Evolutionary conservation across 345 rosid genomes (phyloP).

Genomic region (Hypericum perforatum): DNA sequence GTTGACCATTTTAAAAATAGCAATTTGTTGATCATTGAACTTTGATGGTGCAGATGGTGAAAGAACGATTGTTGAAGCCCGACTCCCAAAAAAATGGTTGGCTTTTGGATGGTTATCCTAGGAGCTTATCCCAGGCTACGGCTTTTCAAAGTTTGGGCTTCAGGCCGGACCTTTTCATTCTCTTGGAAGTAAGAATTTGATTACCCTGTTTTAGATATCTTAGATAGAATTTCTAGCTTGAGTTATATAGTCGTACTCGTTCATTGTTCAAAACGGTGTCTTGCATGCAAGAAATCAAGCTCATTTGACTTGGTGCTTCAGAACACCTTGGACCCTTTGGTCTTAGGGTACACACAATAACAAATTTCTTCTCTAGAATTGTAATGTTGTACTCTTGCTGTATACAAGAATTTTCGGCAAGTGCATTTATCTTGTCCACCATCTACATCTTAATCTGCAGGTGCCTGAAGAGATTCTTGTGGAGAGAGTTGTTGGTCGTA

Average conservation of each 20-base stretch:
- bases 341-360: too few relatives aligned
- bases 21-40: conserved; percentile 9
- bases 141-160: conserved; percentile 61
- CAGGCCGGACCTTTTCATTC: conserved; percentile 74
- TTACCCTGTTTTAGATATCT: neutral
- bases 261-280: too few relatives aligned
- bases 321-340: too few relatives aligned
- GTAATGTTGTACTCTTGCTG: neutral
- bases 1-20: neutral
- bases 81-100: conserved; percentile 79
- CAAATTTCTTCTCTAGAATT: too few relatives aligned
- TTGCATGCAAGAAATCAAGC: too few relatives aligned
- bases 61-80: conserved; percentile 57
- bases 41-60: conserved; percentile 57
- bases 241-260: too few relatives aligned
- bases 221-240: too few relatives aligned
- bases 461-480: conserved; percentile 84
- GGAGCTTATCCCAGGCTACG: conserved; percentile 80
- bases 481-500: conserved; percentile 86
- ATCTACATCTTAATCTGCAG: conserved; percentile 28
- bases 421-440: conserved; percentile 1
- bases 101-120: conserved; percentile 96
- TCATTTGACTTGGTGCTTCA: too few relatives aligned
- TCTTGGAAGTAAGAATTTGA: conserved; percentile 53
- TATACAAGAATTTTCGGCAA: neutral